These are phyloP conservation scores for Fragaria ananassa DNA, from an alignment of 306 rosid genomes.

Conservation along the genomic window DNA sequence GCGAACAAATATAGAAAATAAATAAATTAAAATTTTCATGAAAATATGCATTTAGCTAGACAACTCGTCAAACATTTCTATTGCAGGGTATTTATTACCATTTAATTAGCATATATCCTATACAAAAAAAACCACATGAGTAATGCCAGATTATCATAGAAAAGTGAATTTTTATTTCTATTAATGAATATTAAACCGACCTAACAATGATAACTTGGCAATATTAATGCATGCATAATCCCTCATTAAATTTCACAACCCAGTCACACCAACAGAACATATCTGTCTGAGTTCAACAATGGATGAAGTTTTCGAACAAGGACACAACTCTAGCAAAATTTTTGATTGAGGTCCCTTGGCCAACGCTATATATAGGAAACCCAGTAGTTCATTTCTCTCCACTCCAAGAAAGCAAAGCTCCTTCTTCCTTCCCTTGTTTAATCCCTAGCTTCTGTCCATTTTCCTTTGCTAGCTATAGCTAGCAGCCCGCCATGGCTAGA, in stretches of 20 bases:
- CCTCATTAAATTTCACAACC: neutral
- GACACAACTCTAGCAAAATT: neutral
- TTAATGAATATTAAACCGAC: neutral
- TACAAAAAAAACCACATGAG: too few relatives aligned
- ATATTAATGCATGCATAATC: neutral
- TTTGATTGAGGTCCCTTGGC: neutral
- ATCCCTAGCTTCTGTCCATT: neutral
- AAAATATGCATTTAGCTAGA: neutral
- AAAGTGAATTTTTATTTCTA: neutral
- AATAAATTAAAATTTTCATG: neutral
- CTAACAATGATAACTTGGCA: neutral
- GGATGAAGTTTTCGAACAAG: neutral
- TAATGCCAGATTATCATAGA: neutral
- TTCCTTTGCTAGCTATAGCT: neutral
- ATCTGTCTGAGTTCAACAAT: neutral
- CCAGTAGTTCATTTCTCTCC: neutral
- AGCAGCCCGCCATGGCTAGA: neutral
- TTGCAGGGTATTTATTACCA: neutral
- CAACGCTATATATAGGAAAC: neutral
- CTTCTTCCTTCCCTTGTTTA: neutral
- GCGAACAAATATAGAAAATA: neutral
- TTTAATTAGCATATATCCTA: too few relatives aligned
- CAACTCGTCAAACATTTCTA: neutral
- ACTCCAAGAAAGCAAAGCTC: neutral
- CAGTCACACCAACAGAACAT: neutral